These are phyloP conservation scores for Albifimbria verrucaria DNA, from an alignment of 2,329 filamentous ascomycete species.

Conservation along the genomic window DNA sequence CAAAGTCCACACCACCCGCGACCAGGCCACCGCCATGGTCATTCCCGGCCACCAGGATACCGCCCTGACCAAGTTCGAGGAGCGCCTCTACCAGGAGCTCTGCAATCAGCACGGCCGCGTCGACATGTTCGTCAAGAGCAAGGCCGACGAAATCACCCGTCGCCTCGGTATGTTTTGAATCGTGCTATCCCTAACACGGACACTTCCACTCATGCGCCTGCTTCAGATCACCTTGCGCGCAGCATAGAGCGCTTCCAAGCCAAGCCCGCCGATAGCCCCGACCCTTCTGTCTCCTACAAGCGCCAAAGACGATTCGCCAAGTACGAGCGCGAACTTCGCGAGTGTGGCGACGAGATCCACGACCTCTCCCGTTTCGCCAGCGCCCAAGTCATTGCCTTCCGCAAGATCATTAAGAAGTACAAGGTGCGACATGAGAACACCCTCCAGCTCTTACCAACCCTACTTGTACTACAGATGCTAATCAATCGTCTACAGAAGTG, in stretches of 20 bases:
- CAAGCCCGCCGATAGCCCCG: slow-evolving; percentile 27
- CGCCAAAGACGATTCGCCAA: slow-evolving; percentile 50
- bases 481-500: slow-evolving; percentile 57
- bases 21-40: slow-evolving; percentile 65
- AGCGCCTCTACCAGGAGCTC: slow-evolving; percentile 69
- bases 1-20: slow-evolving; percentile 72
- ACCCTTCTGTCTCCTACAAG: slow-evolving; percentile 35
- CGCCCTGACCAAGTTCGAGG: slow-evolving; percentile 62
- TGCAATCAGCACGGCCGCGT: slow-evolving; percentile 72
- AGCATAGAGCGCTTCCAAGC: slow-evolving; percentile 45
- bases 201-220: not conserved
- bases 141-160: slow-evolving; percentile 72
- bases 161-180: slow-evolving; percentile 54
- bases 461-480: not conserved
- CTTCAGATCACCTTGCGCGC: slow-evolving; percentile 16
- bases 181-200: not conserved
- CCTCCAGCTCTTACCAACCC: not conserved
- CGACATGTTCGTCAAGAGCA: slow-evolving; percentile 74
- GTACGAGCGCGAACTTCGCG: slow-evolving; percentile 49
- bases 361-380: slow-evolving; percentile 68
- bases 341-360: slow-evolving; percentile 68
- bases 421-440: slow-evolving; percentile 52
- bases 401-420: slow-evolving; percentile 85
- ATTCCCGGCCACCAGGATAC: slow-evolving; percentile 69
- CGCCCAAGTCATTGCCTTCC: slow-evolving; percentile 72